Base-by-base conservation (phyloP, 768 basidiomycete genomes). In the Suillus placidus region DNA sequence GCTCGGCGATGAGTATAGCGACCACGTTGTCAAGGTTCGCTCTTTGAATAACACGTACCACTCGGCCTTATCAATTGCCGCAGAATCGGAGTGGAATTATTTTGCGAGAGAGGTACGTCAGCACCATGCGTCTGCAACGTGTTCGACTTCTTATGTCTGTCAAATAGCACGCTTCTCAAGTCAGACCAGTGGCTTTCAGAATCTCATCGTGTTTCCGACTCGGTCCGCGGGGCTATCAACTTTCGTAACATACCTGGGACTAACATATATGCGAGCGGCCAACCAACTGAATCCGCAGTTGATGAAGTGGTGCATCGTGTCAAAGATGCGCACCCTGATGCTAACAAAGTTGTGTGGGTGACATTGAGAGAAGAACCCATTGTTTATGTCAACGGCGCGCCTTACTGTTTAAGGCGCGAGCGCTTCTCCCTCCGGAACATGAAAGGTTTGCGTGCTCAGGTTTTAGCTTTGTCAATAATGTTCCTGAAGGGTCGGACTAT, bases 51-150 rank as follows among this genome's bases (percentile, higher is more conserved):
- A 35, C 34, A 18, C 20, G 38, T 61, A 51, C 61, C 54, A 16
- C 23, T 49, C 56, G 56, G 62, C 58, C 16, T 13, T 0, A 52
- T 26, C 62, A 20, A 49, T 30, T n/a, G n/a, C 66, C 51, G 64
- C 71, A 95, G 89, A 92, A 95, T 72, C 91, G 97, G 13, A 90
- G 88, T 65, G 97, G 97, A 0, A 94, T 99, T 74, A 97, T 99
- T 71, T 80, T 99, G 18, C 88, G 97, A 51, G 91, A 96, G 74
- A 89, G 91, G 89, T 94, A 64, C 32, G 83, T 83, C 61, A 10
- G 13, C 9, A 64, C 67, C 35, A 55, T 62, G 61, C 30, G n/a
- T 20, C 56, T 67, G 38, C 35, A 7, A 20, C 43, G 60, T 43
- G 34, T 26, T 52, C 63, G 14, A 6, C 62, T 51, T 32, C 63